phyloP scores from a whole-genome alignment of 805 yeast genomes.

The Wickerhamomyces chambardii region DNA sequence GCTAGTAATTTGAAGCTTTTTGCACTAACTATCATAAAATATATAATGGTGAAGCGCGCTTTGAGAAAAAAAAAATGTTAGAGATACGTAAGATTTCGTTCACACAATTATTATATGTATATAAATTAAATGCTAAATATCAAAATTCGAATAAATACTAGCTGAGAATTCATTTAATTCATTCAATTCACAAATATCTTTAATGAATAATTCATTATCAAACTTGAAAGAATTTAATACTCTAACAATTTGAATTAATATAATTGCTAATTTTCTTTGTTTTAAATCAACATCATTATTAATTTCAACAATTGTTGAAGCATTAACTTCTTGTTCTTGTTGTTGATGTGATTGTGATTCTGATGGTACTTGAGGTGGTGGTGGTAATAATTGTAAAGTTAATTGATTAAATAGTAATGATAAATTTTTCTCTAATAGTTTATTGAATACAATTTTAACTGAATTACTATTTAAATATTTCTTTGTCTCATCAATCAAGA shows the following conservation, averaged over 20 bases:
- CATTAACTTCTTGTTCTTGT: background rate
- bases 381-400: constrained; percentile 11
- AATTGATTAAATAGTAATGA: background rate
- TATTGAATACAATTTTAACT: background rate
- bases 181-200: constrained; percentile 23
- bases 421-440: background rate
- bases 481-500: constrained; percentile 32
- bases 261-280: constrained; percentile 49
- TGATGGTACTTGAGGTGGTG: constrained; percentile 8
- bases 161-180: constrained; percentile 87
- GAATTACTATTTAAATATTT: constrained; percentile 17
- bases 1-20: no score
- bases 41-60: no score
- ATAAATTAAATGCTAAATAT: no score
- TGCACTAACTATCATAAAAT: no score
- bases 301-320: no score
- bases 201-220: constrained; percentile 33
- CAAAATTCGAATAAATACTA: constrained; percentile 76
- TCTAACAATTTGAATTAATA: constrained; percentile 59
- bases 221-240: constrained; percentile 42
- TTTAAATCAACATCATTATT: no score
- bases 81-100: no score
- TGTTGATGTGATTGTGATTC: background rate
- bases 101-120: no score
- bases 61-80: no score